phyloP scores from a whole-genome alignment of 495 filamentous ascomycete genomes.

The Astrocystis sublimbata region DNA sequence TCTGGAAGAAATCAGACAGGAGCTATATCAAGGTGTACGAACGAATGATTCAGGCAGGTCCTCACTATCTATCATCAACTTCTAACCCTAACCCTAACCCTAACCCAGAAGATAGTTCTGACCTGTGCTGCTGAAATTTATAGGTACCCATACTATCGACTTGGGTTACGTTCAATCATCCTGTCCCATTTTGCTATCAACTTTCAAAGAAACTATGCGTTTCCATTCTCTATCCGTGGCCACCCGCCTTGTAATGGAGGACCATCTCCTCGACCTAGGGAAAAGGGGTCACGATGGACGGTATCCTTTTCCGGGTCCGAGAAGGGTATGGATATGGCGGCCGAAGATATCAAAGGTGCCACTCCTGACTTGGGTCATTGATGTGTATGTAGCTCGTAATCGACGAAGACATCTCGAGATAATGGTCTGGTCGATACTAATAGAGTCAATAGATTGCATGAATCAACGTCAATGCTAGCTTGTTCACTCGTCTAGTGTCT shows the following conservation, averaged over 20 bases:
- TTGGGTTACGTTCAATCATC: constrained; percentile 1
- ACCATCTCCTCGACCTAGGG: constrained; percentile 20
- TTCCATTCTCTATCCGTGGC: constrained; percentile 1
- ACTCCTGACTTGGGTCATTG: background rate
- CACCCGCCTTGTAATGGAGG: constrained; percentile 25
- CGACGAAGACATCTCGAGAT: too few relatives aligned
- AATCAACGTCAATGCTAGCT: too few relatives aligned
- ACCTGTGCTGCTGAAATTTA: too few relatives aligned
- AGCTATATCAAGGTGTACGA: constrained; percentile 13
- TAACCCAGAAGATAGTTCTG: too few relatives aligned
- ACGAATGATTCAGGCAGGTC: too few relatives aligned
- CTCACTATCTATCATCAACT: too few relatives aligned
- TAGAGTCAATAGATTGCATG: too few relatives aligned
- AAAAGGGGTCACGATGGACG: background rate
- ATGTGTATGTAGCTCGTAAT: too few relatives aligned
- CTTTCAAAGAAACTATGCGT: constrained; percentile 27
- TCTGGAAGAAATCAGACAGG: constrained; percentile 4
- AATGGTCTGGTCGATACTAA: too few relatives aligned
- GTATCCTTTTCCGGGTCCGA: background rate
- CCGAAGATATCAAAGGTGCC: background rate
- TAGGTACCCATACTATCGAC: background rate
- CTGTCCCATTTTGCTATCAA: constrained; percentile 22
- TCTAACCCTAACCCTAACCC: too few relatives aligned
- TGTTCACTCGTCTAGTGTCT: too few relatives aligned
- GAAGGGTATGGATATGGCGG: background rate